Evolutionary conservation across 139 green algal genomes (phyloP).

Genomic region (Eudorina sp.): DNA sequence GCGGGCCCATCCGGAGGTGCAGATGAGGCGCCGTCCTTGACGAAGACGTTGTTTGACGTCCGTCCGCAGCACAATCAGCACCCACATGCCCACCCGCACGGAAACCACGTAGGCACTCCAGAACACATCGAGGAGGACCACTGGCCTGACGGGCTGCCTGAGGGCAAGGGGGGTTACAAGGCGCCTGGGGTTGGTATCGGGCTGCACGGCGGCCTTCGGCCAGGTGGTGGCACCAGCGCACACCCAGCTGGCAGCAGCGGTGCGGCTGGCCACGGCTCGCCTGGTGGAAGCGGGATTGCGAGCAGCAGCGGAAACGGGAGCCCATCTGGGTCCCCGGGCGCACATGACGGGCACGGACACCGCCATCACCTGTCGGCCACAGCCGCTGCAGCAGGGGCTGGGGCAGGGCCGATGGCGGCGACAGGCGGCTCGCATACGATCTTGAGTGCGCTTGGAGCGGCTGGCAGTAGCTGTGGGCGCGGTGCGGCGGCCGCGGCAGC

Average conservation of each 20-base stretch:
- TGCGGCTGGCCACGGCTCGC: background rate
- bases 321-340: background rate
- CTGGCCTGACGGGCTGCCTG: slow-evolving; percentile 43
- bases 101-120: slow-evolving; percentile 36
- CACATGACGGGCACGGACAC: background rate
- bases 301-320: background rate
- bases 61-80: slow-evolving; percentile 26
- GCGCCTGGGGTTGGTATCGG: slow-evolving; percentile 21
- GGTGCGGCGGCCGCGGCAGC: background rate
- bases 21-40: slow-evolving; percentile 37
- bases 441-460: background rate
- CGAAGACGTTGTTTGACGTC: slow-evolving; percentile 32
- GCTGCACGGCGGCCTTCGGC: slow-evolving; percentile 13
- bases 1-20: background rate
- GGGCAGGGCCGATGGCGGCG: background rate
- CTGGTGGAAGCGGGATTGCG: background rate
- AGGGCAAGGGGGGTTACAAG: slow-evolving; percentile 40
- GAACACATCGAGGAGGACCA: slow-evolving; percentile 55
- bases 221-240: background rate
- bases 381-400: background rate
- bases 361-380: background rate
- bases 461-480: background rate
- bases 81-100: slow-evolving; percentile 9
- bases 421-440: background rate
- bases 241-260: background rate